Base-by-base conservation (phyloP, 805 yeast species). In the Kregervanrija pseudodelftensis region DNA sequence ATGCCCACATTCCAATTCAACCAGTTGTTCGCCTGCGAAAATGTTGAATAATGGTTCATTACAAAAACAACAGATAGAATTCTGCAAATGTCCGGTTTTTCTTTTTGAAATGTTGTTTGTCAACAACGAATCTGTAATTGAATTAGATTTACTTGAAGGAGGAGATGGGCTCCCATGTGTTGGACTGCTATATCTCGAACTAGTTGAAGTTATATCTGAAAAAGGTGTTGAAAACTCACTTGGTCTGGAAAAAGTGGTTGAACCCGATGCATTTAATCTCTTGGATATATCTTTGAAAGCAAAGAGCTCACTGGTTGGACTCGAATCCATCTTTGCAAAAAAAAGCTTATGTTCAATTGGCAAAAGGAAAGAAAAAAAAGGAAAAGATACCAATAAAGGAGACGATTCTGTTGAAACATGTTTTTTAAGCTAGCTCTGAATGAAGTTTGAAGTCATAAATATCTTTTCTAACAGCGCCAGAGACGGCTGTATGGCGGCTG, bases 1-100 rank as follows among this genome's bases (percentile, higher is more conserved):
- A 52, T 74, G 79, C 7, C 64, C 58, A 55, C 79, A 73, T 1
- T 64, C 50, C 37, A 74, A 48, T 32, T 67, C 70, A 3, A 75
- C 45, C 1, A 68, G 49, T 32, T 61, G 66, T 57, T 76, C 80
- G 11, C 74, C 76, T 8, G 55, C 53, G 33, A 74, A 63, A 11
- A 64, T 58, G 38, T 59, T 60, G 2, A 62, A 56, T 34, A 75
- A 52, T 4, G 66, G 58, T 46, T 74, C 79, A 11, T 65, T 64
- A 54, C 80, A 76, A 35, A 73, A 61, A 11, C 68, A 63, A 50
- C 80, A 75, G 3, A 14, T 40, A n/a, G 13, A 43, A 38, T 36
- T 47, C 40, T 15, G 44, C 33, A 12, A 42, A 36, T n/a, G 36
- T 16, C 11, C 40, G 36, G 5, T 16, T 17, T 13, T 15, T 14